Evolutionary conservation across 768 basidiomycete genomes (phyloP).

Genomic region (Trametes cubensis): DNA sequence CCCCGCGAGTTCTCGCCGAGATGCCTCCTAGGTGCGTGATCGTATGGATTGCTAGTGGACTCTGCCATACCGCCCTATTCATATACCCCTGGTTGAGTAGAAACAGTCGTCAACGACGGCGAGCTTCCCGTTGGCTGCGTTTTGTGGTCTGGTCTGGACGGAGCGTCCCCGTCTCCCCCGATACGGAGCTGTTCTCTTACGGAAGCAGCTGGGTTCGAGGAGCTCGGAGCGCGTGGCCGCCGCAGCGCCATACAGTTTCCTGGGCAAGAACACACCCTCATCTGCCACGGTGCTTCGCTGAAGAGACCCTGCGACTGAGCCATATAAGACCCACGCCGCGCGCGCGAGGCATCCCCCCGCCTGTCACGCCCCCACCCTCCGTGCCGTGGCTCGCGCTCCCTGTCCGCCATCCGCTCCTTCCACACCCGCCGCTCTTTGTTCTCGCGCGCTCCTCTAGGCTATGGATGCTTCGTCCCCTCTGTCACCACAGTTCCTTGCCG

Average conservation of each 20-base stretch:
- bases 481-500: not conserved
- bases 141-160: not conserved
- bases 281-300: constrained; percentile 11
- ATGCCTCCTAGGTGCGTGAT: too few relatives aligned
- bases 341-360: constrained; percentile 3
- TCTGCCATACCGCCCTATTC: too few relatives aligned
- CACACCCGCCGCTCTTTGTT: not conserved
- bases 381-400: constrained; percentile 1
- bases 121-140: not conserved
- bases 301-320: constrained; percentile 1
- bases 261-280: constrained; percentile 2
- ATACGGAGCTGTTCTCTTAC: constrained; percentile 3
- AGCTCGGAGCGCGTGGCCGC: constrained; percentile 13
- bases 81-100: too few relatives aligned
- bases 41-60: too few relatives aligned
- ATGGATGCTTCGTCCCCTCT: not conserved
- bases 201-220: not conserved
- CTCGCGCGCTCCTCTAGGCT: not conserved
- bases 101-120: not conserved
- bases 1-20: too few relatives aligned
- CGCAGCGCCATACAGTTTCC: constrained; percentile 6
- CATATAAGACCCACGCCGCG: constrained; percentile 7
- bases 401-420: constrained; percentile 2
- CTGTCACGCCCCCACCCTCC: constrained; percentile 5
- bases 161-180: constrained; percentile 3